Conservation (phyloP, 2,329 filamentous ascomycete species). For the Thielaviopsis musarum region DNA sequence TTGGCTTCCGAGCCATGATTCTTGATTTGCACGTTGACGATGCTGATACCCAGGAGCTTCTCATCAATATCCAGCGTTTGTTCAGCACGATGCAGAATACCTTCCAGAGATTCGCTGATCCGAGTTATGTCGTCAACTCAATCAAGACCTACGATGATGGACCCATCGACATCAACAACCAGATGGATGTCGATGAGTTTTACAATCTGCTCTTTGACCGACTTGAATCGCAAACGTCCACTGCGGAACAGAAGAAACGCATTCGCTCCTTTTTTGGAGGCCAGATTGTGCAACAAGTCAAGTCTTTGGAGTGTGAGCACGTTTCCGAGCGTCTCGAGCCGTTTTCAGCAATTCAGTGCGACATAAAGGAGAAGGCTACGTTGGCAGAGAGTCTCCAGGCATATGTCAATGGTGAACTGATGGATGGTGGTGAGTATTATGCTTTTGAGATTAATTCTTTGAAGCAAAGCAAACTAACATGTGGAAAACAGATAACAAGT, state of each 20-base stretch:
- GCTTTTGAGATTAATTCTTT: background rate
- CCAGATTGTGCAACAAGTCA: slow-evolving; percentile 83
- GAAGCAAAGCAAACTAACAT: slow-evolving; percentile 13
- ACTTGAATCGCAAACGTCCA: slow-evolving; percentile 66
- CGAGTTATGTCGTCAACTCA: slow-evolving; percentile 51
- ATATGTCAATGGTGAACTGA: slow-evolving; percentile 90
- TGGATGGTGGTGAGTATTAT: slow-evolving; percentile 57
- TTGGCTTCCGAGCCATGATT: slow-evolving; percentile 72
- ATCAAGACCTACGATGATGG: slow-evolving; percentile 73
- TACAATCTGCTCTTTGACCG: slow-evolving; percentile 87
- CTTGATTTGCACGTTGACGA: slow-evolving; percentile 44
- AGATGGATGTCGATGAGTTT: slow-evolving; percentile 98
- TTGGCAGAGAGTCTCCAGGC: slow-evolving; percentile 79
- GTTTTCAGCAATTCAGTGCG: slow-evolving; percentile 88
- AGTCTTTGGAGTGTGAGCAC: slow-evolving; percentile 85
- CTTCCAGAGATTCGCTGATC: slow-evolving; percentile 55
- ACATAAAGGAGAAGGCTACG: slow-evolving; percentile 79
- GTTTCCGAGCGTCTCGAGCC: slow-evolving; percentile 81
- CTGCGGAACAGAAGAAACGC: slow-evolving; percentile 47
- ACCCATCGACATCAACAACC: slow-evolving; percentile 68
- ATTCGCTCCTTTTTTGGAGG: slow-evolving; percentile 83
- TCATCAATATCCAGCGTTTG: slow-evolving; percentile 61
- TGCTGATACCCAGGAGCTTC: slow-evolving; percentile 44
- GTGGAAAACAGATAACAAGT: slow-evolving; percentile 62
- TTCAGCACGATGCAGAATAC: slow-evolving; percentile 80